A percentile compares a stretch with the other conserved stretches of the same genome.
Evolutionary conservation across 495 filamentous ascomycete species (phyloP).

Genomic region (Neurospora sp.): DNA sequence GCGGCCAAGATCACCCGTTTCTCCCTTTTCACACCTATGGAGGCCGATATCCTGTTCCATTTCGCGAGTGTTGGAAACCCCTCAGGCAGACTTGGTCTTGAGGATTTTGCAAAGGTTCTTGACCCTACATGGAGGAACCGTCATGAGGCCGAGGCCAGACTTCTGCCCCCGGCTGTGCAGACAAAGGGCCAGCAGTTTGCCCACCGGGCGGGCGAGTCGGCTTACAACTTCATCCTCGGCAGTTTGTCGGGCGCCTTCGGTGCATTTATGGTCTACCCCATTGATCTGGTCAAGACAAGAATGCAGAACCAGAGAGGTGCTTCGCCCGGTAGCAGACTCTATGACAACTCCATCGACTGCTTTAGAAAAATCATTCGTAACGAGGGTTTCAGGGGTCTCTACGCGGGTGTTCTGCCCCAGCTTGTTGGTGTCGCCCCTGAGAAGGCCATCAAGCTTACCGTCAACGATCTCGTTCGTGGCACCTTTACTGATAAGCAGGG

Average conservation of each 20-base stretch:
- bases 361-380: conserved; percentile 84
- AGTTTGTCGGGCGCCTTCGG: conserved; percentile 91
- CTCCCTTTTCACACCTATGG: conserved; percentile 90
- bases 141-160: conserved; percentile 31
- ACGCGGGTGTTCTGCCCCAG: conserved; percentile 90
- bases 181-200: conserved; percentile 36
- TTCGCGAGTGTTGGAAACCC: conserved; percentile 89
- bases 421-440: conserved; percentile 94
- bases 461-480: conserved; percentile 84
- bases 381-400: conserved; percentile 80
- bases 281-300: conserved; percentile 95
- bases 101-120: conserved; percentile 88
- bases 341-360: conserved; percentile 95
- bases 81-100: conserved; percentile 68
- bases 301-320: conserved; percentile 92
- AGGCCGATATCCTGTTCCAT: conserved; percentile 97
- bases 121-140: conserved; percentile 80
- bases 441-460: conserved; percentile 97
- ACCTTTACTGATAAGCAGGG: conserved; percentile 67
- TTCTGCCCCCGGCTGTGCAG: conserved; percentile 10
- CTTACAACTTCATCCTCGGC: conserved; percentile 80
- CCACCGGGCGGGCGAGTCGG: conserved; percentile 60
- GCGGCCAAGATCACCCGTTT: conserved; percentile 83
- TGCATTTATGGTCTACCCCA: conserved; percentile 98
- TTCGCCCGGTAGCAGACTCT: conserved; percentile 74